These are phyloP conservation scores for Pholiota adiposa DNA, from an alignment of 1,284 basidiomycete genomes.

Conservation along the genomic window DNA sequence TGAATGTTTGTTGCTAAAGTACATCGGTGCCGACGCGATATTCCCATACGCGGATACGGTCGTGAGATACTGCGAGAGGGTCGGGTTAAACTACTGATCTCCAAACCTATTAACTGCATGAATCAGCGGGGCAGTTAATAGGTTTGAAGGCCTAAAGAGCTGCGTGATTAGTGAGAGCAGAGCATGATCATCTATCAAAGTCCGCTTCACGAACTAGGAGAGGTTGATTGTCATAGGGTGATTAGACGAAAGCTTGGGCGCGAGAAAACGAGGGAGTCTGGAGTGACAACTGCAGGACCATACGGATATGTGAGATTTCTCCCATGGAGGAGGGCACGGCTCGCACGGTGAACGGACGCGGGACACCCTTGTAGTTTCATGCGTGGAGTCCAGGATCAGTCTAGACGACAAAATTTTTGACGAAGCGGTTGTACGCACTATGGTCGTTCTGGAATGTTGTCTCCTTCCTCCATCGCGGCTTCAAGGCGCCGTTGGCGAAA, in stretches of 20 bases:
- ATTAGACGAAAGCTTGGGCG: neutral
- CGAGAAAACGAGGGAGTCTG: neutral
- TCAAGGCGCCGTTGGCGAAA: no score
- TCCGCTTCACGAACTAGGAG: neutral
- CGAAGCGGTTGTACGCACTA: neutral
- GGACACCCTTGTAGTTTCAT: neutral
- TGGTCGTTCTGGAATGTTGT: neutral
- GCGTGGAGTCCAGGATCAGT: neutral
- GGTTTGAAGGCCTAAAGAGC: neutral
- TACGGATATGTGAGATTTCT: neutral
- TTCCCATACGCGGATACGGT: neutral
- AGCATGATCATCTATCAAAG: neutral
- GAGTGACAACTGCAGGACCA: neutral
- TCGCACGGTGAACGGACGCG: neutral
- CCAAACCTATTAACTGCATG: neutral
- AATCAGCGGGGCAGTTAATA: neutral
- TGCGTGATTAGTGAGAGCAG: neutral
- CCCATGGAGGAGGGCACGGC: neutral
- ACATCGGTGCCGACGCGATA: conserved; percentile 5
- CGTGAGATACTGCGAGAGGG: conserved; percentile 10
- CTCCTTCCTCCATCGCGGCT: no score
- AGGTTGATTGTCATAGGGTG: neutral
- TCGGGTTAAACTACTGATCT: neutral
- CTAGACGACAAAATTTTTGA: neutral
- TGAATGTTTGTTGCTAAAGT: conserved; percentile 1